A percentile compares a stretch with the other conserved stretches of the same genome.
phyloP scores from a whole-genome alignment of 768 basidiomycete species.

The Pulveroboletus sp. region DNA sequence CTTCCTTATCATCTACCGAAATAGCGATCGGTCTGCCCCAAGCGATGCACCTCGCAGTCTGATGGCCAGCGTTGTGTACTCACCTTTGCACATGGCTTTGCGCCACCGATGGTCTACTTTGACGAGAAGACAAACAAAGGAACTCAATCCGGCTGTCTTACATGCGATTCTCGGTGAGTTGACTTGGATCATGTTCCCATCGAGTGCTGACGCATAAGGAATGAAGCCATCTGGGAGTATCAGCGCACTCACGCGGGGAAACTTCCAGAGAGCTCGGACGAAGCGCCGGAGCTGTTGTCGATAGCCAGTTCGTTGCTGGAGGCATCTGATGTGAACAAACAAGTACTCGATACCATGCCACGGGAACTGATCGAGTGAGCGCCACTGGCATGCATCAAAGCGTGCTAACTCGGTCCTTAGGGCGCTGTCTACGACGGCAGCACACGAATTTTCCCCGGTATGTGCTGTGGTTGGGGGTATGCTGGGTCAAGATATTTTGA shows the following conservation, averaged over 20 bases:
- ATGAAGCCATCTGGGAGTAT: conserved; percentile 80
- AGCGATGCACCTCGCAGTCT: conserved; percentile 58
- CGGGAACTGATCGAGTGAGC: conserved; percentile 59
- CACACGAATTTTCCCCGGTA: conserved; percentile 87
- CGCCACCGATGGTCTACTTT: conserved; percentile 66
- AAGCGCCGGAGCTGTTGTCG: conserved; percentile 56
- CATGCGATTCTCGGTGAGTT: conserved; percentile 70
- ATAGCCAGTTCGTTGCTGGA: conserved; percentile 62
- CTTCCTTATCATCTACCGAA: conserved; percentile 7
- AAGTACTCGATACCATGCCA: conserved; percentile 57
- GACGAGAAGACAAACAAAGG: conserved; percentile 76
- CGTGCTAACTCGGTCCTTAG: conserved; percentile 39
- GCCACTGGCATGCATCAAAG: background rate
- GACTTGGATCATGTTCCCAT: background rate
- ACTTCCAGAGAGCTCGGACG: conserved; percentile 51
- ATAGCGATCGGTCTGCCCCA: conserved; percentile 61
- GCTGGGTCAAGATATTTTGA: conserved; percentile 91
- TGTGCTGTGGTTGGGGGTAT: conserved; percentile 95
- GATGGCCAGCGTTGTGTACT: conserved; percentile 62
- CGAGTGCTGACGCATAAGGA: conserved; percentile 12
- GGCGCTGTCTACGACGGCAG: conserved; percentile 63
- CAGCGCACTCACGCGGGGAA: conserved; percentile 53
- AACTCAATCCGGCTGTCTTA: conserved; percentile 71
- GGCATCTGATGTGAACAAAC: conserved; percentile 67
- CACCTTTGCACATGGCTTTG: conserved; percentile 60